Evolutionary conservation across 2,329 filamentous ascomycete genomes (phyloP).

Genomic region (Neoscytalidium dimidiatum): DNA sequence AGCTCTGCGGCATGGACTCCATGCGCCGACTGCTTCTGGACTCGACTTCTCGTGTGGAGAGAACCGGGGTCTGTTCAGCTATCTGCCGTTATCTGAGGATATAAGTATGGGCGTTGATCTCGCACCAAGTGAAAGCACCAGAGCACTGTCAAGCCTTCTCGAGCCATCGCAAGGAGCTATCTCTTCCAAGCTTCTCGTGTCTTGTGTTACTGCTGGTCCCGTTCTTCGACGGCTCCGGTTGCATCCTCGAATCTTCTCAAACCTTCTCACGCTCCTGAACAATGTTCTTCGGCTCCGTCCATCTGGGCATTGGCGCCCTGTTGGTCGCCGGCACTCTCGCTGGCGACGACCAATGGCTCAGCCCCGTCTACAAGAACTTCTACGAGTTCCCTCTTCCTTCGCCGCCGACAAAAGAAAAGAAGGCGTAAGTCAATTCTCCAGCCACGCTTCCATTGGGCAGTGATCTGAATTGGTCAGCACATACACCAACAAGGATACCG

Average conservation of each 20-base stretch:
- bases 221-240: background rate
- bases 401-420: constrained; percentile 45
- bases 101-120: background rate
- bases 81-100: background rate
- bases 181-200: background rate
- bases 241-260: constrained; percentile 3
- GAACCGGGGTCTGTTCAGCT: background rate
- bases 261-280: background rate
- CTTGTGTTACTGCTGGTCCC: background rate
- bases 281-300: constrained; percentile 1
- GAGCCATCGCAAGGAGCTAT: constrained; percentile 1
- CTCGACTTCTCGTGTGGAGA: background rate
- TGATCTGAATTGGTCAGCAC: constrained; percentile 29
- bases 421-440: constrained; percentile 35
- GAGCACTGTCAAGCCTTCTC: background rate
- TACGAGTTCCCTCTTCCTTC: constrained; percentile 48
- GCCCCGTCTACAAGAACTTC: constrained; percentile 41
- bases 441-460: constrained; percentile 1
- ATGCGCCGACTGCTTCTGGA: background rate
- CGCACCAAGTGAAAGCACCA: background rate
- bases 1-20: background rate
- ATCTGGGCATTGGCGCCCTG: background rate
- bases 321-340: background rate
- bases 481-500: constrained; percentile 38
- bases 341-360: constrained; percentile 27